Percentiles rank a stretch among this genome's conserved stretches.
Conservation (phyloP, 176 grass and related monocot species). For the Lolium rigidum region DNA sequence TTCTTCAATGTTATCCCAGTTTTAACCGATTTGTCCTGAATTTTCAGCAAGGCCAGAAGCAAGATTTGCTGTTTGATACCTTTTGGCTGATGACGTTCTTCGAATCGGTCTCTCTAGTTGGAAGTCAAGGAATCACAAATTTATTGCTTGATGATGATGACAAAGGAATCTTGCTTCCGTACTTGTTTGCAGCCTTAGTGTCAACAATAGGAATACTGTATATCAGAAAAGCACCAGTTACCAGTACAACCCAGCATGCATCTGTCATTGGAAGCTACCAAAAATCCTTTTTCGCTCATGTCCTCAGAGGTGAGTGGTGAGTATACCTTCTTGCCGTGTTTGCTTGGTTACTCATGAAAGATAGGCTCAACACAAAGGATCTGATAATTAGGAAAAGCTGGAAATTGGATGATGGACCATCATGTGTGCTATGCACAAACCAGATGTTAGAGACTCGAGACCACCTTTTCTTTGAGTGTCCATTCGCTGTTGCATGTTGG, state of each 20-base stretch:
- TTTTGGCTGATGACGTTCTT: slow-evolving; percentile 96
- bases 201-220: slow-evolving; percentile 71
- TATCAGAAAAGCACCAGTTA: slow-evolving; percentile 76
- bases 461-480: no score
- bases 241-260: slow-evolving; percentile 56
- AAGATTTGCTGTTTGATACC: slow-evolving; percentile 77
- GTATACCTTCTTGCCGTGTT: slow-evolving; percentile 37
- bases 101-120: slow-evolving; percentile 78
- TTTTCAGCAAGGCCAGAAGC: slow-evolving; percentile 93
- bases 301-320: slow-evolving; percentile 88
- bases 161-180: slow-evolving; percentile 57
- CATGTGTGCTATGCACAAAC: no score
- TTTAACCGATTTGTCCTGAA: slow-evolving; percentile 36
- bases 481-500: no score
- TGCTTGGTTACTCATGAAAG: no score
- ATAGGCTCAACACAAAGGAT: no score
- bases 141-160: slow-evolving; percentile 50
- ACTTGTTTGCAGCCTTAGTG: slow-evolving; percentile 63
- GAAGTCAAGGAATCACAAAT: slow-evolving; percentile 86
- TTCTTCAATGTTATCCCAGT: neutral
- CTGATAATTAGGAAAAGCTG: no score
- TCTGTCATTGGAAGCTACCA: slow-evolving; percentile 77
- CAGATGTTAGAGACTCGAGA: no score
- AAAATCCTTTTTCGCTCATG: slow-evolving; percentile 94
- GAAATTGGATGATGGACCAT: no score